Evolutionary conservation across 306 rosid species (phyloP).

Genomic region (Mucuna pruriens): DNA sequence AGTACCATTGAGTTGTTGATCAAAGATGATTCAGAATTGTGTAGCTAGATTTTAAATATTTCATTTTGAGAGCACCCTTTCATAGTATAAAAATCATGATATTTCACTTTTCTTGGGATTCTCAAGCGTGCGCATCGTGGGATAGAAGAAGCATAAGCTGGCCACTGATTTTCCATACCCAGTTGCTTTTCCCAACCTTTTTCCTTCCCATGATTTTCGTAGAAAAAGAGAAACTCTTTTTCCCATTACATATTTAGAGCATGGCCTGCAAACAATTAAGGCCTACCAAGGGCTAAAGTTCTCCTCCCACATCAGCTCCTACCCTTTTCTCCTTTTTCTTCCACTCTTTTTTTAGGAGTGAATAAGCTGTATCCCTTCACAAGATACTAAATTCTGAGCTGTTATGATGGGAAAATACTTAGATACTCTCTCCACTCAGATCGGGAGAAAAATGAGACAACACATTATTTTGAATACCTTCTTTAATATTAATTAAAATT

Average conservation of each 20-base stretch:
- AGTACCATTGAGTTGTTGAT: constrained; percentile 36
- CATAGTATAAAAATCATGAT: constrained; percentile 19
- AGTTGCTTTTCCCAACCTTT: constrained; percentile 7
- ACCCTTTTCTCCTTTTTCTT: constrained; percentile 23
- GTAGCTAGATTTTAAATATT: neutral
- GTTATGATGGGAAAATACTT: constrained; percentile 12
- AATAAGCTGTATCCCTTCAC: constrained; percentile 36
- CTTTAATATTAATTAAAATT: too few species aligned
- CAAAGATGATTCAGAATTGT: neutral
- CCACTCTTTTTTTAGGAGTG: constrained; percentile 13
- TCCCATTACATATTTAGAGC: constrained; percentile 36
- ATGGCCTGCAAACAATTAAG: constrained; percentile 44
- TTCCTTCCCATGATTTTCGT: constrained; percentile 36
- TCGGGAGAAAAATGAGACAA: too few species aligned
- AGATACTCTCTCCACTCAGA: neutral
- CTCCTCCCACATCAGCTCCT: constrained; percentile 21
- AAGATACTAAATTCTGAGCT: constrained; percentile 15
- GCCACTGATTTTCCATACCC: constrained; percentile 14
- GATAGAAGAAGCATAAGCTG: constrained; percentile 41
- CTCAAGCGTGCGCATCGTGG: constrained; percentile 60
- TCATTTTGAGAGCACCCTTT: constrained; percentile 16
- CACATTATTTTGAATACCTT: too few species aligned
- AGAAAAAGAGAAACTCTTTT: constrained; percentile 36
- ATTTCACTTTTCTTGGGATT: constrained; percentile 64
- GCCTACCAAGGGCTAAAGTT: constrained; percentile 28